Conservation (phyloP, 495 filamentous ascomycete genomes). For the Letharia lupina region DNA sequence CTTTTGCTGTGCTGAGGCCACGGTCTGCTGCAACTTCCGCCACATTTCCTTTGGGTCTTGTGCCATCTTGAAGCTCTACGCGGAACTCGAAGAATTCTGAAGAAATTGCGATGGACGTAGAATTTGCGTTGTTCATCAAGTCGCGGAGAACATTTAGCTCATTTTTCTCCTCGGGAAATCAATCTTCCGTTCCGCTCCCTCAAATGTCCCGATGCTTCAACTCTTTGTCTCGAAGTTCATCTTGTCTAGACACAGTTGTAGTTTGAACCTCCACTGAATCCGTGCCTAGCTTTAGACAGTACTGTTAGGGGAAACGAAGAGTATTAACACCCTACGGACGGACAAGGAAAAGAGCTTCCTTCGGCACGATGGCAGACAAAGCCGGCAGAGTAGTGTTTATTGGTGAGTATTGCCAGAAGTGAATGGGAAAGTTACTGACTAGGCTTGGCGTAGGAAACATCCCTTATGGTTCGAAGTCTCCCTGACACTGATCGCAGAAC, state of each 20-base stretch:
- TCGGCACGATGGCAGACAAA: slow-evolving; percentile 43
- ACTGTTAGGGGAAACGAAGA: neutral
- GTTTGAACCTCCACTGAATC: neutral
- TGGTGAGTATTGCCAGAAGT: slow-evolving; percentile 63
- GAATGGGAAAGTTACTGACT: slow-evolving; percentile 16
- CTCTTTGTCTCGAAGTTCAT: neutral
- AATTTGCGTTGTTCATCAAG: neutral
- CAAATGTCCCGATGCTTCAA: neutral
- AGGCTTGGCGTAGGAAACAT: slow-evolving; percentile 21
- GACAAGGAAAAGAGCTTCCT: neutral
- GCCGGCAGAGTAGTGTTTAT: slow-evolving; percentile 66
- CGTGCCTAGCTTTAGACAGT: neutral
- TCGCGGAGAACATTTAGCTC: slow-evolving; percentile 8
- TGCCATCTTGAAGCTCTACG: slow-evolving; percentile 30
- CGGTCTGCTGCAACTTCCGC: slow-evolving; percentile 53
- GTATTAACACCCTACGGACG: neutral
- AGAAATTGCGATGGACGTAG: neutral
- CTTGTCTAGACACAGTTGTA: neutral
- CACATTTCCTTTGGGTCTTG: slow-evolving; percentile 57
- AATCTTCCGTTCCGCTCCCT: neutral
- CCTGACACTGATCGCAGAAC: neutral
- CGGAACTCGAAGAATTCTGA: neutral
- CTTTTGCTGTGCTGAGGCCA: slow-evolving; percentile 43
- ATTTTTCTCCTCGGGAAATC: neutral
- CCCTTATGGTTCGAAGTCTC: slow-evolving; percentile 20